Evolutionary conservation across 2,329 filamentous ascomycete genomes (phyloP).

Genomic region (Sporothrix sp.): DNA sequence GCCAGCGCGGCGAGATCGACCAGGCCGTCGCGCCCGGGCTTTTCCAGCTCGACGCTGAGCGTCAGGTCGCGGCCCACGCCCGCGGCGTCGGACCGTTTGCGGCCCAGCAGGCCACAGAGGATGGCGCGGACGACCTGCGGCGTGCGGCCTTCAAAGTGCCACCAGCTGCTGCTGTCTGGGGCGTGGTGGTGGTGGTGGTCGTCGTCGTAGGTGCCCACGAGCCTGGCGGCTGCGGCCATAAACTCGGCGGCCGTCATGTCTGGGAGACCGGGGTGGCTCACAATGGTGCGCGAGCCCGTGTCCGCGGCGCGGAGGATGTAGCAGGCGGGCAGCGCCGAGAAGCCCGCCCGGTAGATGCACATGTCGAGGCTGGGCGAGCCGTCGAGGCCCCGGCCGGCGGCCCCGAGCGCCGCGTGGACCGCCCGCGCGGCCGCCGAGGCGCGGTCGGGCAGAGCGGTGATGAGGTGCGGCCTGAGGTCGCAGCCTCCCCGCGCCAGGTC

Average conservation of each 20-base stretch:
- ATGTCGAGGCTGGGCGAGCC: slow-evolving; percentile 36
- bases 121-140: slow-evolving; percentile 51
- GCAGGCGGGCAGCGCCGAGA: slow-evolving; percentile 52
- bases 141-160: slow-evolving; percentile 66
- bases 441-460: slow-evolving; percentile 44
- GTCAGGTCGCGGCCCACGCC: not conserved
- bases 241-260: slow-evolving; percentile 62
- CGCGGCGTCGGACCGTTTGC: too few species aligned
- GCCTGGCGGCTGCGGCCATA: slow-evolving; percentile 27
- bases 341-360: slow-evolving; percentile 50
- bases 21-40: slow-evolving; percentile 52
- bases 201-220: slow-evolving; percentile 21
- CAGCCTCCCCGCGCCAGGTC: not conserved
- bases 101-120: too few species aligned
- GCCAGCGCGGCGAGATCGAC: slow-evolving; percentile 49
- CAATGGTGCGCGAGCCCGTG: slow-evolving; percentile 56
- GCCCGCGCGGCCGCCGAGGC: slow-evolving; percentile 40
- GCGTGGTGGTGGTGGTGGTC: slow-evolving; percentile 19
- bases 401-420: slow-evolving; percentile 31
- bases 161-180: slow-evolving; percentile 39
- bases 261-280: slow-evolving; percentile 57
- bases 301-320: slow-evolving; percentile 56
- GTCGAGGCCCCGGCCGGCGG: not conserved
- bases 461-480: slow-evolving; percentile 31
- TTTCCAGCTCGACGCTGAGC: slow-evolving; percentile 64